phyloP scores from a whole-genome alignment of 2,329 filamentous ascomycete species.

The Nemania serpens region DNA sequence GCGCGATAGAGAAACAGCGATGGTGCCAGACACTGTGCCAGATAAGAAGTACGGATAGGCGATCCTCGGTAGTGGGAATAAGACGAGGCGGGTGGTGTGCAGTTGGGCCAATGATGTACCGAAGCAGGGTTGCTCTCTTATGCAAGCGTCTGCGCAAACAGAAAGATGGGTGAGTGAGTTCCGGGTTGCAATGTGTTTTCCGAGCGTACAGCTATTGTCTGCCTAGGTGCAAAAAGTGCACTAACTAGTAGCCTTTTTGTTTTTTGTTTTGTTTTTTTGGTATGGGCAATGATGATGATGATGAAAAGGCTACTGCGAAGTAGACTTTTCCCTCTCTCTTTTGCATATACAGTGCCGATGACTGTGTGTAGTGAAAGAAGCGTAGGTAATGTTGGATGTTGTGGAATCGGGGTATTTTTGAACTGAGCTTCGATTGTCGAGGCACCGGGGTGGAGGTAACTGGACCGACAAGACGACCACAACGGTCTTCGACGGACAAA shows the following conservation, averaged over 20 bases:
- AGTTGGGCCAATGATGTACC: conserved; percentile 22
- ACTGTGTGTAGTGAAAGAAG: conserved; percentile 8
- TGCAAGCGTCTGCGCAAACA: conserved; percentile 17
- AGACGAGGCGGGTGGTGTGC: conserved; percentile 9
- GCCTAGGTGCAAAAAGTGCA: conserved; percentile 24
- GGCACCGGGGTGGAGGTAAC: not conserved
- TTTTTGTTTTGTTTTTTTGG: too few species aligned
- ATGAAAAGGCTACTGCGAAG: conserved; percentile 20
- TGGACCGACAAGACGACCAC: conserved; percentile 7
- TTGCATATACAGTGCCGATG: conserved; percentile 22
- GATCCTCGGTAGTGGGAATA: conserved; percentile 18
- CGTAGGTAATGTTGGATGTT: conserved; percentile 21
- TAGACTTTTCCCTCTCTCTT: not conserved
- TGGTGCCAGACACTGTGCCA: conserved; percentile 11
- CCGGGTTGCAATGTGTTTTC: conserved; percentile 6
- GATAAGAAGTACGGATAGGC: conserved; percentile 15
- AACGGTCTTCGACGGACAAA: conserved; percentile 12
- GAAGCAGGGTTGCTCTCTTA: conserved; percentile 18
- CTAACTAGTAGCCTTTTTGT: conserved; percentile 26
- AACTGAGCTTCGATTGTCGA: conserved; percentile 1
- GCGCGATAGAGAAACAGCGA: conserved; percentile 20
- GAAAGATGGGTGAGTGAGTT: conserved; percentile 5
- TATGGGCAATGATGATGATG: conserved; percentile 18
- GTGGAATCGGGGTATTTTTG: conserved; percentile 11
- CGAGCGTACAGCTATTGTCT: conserved; percentile 19